These are phyloP conservation scores for Syncephalastrum racemosum DNA, from an alignment of 371 early-diverging fungal species.

Conservation along the genomic window DNA sequence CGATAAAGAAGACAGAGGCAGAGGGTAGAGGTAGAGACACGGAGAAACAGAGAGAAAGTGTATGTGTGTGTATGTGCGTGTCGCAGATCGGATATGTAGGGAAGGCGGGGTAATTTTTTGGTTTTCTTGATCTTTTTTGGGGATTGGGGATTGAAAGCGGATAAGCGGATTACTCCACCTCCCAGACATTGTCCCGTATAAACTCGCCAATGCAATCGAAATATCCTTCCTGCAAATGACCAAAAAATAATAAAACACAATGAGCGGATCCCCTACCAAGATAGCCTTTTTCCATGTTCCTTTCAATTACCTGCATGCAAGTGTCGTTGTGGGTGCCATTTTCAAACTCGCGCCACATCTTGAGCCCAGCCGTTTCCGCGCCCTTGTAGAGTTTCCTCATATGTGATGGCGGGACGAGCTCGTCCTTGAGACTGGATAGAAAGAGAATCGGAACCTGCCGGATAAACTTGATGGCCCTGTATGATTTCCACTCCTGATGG, in stretches of 20 bases:
- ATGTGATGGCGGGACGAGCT: conserved; percentile 86
- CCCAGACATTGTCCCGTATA: conserved; percentile 26
- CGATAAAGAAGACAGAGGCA: too few relatives aligned
- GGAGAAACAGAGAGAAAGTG: too few relatives aligned
- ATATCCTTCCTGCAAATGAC: conserved; percentile 62
- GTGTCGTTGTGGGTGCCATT: conserved; percentile 95
- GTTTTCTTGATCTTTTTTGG: too few relatives aligned
- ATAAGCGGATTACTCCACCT: conserved; percentile 3
- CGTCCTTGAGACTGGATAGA: conserved; percentile 80
- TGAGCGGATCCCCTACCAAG: background rate
- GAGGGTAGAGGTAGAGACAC: too few relatives aligned
- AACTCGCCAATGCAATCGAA: conserved; percentile 74
- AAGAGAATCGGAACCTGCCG: conserved; percentile 78
- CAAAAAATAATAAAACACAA: background rate
- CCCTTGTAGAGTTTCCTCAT: conserved; percentile 78
- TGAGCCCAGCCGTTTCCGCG: conserved; percentile 55
- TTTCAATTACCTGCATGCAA: conserved; percentile 52
- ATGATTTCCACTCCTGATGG: conserved; percentile 89
- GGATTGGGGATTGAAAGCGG: too few relatives aligned
- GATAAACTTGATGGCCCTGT: conserved; percentile 67
- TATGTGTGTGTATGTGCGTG: background rate
- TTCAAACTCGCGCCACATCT: conserved; percentile 68
- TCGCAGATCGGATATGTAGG: background rate
- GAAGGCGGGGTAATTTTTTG: too few relatives aligned
- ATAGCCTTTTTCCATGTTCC: background rate